Evolutionary conservation across 2,329 filamentous ascomycete genomes (phyloP), one percentile per base, ranked within the genome.

Genomic region (Fusarium sp.): DNA sequence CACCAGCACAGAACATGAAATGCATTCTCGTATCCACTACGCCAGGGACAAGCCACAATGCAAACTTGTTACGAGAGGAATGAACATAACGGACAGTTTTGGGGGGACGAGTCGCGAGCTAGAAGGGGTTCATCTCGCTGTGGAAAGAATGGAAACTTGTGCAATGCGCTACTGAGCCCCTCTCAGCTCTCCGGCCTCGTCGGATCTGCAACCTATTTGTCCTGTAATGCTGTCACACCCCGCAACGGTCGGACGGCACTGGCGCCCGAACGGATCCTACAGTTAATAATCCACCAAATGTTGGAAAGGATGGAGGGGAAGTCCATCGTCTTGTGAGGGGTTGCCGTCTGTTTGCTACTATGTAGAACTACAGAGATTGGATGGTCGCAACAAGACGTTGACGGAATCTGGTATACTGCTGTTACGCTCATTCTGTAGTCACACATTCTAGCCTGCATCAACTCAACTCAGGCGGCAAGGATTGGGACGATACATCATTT

Each of bases 141-240:
- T 73, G 64, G 72, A 74, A 78, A 77, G 64, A 69, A 70, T 71
- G 60, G 75, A 74, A 77, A 72, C 66, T 57, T 41, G 63, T 48
- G 57, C 68, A 42, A 56, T 47, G 42, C 59, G 61, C 73, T 75
- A 75, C 45, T 69, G 42, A 39, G 49, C 72, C 75, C 72, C 66
- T 70, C 74, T 56, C 44, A 68, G 58, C 36, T 60, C 60, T 76
- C 73, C 76, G 72, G 75, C 41, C 63, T 65, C 56, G 52, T 78
- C 76, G 76, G 76, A 72, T 78, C 70, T 72, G 66, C 70, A 76
- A 75, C 73, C 76, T 63, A 77, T 78, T 78, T 78, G 76, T 75
- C 72, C 63, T 75, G 60, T 57, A 62, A 55, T 66, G 36, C 62
- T 72, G 61, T 63, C 66, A 68, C 74, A 77, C 76, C 77, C 77